Base-by-base conservation (phyloP, 2,329 filamentous ascomycete species). In the Laburnicola sp. region DNA sequence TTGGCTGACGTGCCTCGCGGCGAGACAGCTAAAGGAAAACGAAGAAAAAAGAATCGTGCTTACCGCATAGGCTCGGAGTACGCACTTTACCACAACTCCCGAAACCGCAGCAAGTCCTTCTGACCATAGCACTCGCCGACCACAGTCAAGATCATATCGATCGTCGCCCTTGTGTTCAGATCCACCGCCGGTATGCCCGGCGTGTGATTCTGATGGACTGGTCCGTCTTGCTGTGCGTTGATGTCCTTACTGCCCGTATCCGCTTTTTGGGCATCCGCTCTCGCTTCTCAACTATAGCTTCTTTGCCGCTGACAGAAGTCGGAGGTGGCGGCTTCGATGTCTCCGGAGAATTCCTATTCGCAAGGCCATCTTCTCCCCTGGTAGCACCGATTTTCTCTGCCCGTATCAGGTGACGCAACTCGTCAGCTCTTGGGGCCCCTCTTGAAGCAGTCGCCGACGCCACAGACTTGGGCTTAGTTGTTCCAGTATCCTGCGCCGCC, bases 71-170 rank as follows among this genome's bases (percentile, higher is more conserved):
- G 16, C 16, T 16, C 16, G 16, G 16, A 16, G 16, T 16, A 16
- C 16, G 16, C 16, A 16, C 16, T 16, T 23, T 30, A 45, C 43
- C 43, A 45, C 26, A 11, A n/a, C 27, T 45, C 43, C 51, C 91
- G 82, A 55, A 86, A 88, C 63, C 88, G 85, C 42, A 97, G 80
- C 56, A 97, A 74, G 72, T 97, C 93, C 58, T 87, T 81, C 74
- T 97, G 93, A 1, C 93, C 91, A 73, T 92, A 97, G 59, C 89
- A 85, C 74, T 96, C 91, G 62, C 91, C 92, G 41, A 88, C 86
- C 31, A 97, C 81, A 0, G 89, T 94, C 60, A 97, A 78, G 46
- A 97, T 89, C 90, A 96, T 96, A 74, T 95, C 92, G 30, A 97
- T 78, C 35, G 91, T 91, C n/a, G 85, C 87, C 26, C 82, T 79